These are phyloP conservation scores for Fusarium sp. DNA, from an alignment of 2,329 filamentous ascomycete species.

Conservation along the genomic window DNA sequence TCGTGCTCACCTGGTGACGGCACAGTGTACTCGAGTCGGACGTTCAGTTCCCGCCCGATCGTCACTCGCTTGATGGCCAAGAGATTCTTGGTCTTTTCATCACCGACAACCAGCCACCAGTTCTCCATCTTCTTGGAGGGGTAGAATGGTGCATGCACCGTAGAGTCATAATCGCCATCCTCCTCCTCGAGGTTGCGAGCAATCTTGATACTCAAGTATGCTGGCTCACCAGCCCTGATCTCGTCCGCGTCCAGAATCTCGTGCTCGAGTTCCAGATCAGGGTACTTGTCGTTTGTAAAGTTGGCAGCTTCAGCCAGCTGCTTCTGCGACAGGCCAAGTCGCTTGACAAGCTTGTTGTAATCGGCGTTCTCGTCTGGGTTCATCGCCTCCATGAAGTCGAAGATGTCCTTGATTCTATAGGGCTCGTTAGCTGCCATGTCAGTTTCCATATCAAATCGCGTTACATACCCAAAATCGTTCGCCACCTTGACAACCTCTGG, in stretches of 20 bases:
- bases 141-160: conserved; percentile 96
- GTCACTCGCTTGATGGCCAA: conserved; percentile 96
- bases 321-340: conserved; percentile 80
- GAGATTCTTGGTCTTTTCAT: conserved; percentile 88
- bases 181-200: conserved; percentile 80
- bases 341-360: conserved; percentile 81
- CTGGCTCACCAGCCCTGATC: conserved; percentile 82
- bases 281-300: conserved; percentile 97
- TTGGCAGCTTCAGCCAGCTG: conserved; percentile 90
- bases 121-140: conserved; percentile 93
- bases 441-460: not conserved
- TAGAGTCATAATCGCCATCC: conserved; percentile 76
- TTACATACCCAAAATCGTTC: conserved; percentile 77
- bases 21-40: conserved; percentile 89
- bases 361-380: conserved; percentile 92
- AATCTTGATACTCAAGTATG: conserved; percentile 86
- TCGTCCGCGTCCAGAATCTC: conserved; percentile 84
- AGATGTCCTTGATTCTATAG: conserved; percentile 86
- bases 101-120: conserved; percentile 97
- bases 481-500: conserved; percentile 85
- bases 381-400: conserved; percentile 99
- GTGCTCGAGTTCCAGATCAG: conserved; percentile 92
- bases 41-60: conserved; percentile 80
- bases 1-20: conserved; percentile 86
- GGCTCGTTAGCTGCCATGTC: conserved; percentile 46